Evolutionary conservation across 129 eudicot genomes (phyloP).

Genomic region (Flaveria bidentis): DNA sequence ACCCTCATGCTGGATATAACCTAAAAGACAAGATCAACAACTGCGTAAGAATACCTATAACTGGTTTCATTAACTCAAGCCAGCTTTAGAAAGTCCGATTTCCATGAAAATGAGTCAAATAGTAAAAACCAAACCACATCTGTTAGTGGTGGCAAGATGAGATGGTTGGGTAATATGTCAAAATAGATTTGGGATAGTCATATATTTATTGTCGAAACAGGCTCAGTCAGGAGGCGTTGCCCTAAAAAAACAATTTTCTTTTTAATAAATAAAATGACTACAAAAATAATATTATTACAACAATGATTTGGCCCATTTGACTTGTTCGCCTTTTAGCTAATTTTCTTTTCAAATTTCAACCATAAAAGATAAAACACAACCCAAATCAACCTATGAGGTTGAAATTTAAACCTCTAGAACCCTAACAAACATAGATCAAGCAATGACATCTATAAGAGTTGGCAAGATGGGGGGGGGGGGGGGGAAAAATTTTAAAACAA

Average conservation of each 20-base stretch:
- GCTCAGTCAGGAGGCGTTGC: not conserved
- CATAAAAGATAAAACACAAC: not conserved
- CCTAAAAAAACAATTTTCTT: not conserved
- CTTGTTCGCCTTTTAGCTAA: not conserved
- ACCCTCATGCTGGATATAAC: conserved; percentile 94
- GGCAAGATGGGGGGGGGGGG: not conserved
- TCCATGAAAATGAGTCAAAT: not conserved
- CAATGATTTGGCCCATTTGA: not conserved
- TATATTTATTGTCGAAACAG: not conserved
- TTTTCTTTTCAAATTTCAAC: not conserved
- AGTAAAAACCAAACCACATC: not conserved
- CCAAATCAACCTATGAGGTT: not conserved
- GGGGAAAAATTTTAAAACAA: not conserved
- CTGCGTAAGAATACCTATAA: not conserved
- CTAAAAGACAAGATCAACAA: conserved; percentile 29
- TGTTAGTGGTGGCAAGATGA: not conserved
- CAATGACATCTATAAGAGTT: not conserved
- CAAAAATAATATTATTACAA: not conserved
- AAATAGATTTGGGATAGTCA: not conserved
- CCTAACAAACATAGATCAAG: not conserved
- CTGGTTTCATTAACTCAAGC: not conserved
- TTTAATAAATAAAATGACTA: not conserved
- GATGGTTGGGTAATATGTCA: not conserved
- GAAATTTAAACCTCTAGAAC: not conserved
- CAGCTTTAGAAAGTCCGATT: not conserved